Evolutionary conservation across 2,329 filamentous ascomycete species (phyloP).

Genomic region (Fusarium nelsonii): DNA sequence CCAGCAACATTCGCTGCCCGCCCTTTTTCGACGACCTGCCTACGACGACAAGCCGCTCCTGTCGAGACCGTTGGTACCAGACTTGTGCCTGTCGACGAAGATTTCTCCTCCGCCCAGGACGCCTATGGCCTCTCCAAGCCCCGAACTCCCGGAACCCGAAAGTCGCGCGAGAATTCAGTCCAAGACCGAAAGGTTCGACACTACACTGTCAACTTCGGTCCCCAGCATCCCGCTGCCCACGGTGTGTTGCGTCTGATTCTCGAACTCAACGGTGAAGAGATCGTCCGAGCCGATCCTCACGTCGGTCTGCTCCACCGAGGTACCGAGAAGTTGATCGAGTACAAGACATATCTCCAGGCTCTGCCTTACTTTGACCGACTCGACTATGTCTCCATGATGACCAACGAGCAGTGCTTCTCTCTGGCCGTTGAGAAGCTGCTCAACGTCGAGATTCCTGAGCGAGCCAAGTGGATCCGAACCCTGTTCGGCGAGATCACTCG

Average conservation of each 20-base stretch:
- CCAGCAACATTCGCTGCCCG: slow-evolving; percentile 61
- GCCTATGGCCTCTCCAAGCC: slow-evolving; percentile 61
- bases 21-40: slow-evolving; percentile 73
- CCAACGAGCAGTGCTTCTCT: slow-evolving; percentile 97
- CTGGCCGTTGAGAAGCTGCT: slow-evolving; percentile 97
- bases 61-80: slow-evolving; percentile 64
- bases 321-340: slow-evolving; percentile 99
- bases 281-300: slow-evolving; percentile 95
- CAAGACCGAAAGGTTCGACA: slow-evolving; percentile 88
- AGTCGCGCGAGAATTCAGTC: slow-evolving; percentile 62
- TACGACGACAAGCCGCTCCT: slow-evolving; percentile 73
- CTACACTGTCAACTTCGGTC: slow-evolving; percentile 99
- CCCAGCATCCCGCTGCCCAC: slow-evolving; percentile 98
- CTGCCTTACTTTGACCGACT: slow-evolving; percentile 98
- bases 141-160: slow-evolving; percentile 58
- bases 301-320: slow-evolving; percentile 96
- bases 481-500: slow-evolving; percentile 96
- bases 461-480: slow-evolving; percentile 97
- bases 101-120: slow-evolving; percentile 68
- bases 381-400: slow-evolving; percentile 99
- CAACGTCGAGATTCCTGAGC: slow-evolving; percentile 94
- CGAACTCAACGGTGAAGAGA: slow-evolving; percentile 97
- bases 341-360: slow-evolving; percentile 98
- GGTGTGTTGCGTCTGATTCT: slow-evolving; percentile 97
- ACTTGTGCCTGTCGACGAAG: slow-evolving; percentile 73